These are phyloP conservation scores for Eudorina sp. DNA, from an alignment of 139 green algal genomes.

Conservation along the genomic window DNA sequence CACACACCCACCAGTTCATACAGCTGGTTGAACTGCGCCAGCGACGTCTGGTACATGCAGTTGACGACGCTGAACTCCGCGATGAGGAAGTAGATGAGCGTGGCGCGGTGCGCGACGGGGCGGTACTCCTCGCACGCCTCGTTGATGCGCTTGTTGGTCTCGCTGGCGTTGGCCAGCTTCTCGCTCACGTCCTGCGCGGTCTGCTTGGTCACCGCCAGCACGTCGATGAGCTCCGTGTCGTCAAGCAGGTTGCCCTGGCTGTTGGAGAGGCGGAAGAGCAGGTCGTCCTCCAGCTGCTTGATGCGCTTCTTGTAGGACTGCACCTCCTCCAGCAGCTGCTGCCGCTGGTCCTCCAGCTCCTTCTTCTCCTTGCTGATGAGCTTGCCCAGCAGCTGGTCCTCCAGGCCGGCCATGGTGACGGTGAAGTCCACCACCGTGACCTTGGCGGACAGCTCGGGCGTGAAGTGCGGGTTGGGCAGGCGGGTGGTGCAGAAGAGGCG, in stretches of 20 bases:
- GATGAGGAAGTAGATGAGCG: slow-evolving; percentile 96
- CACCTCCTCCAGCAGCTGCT: slow-evolving; percentile 92
- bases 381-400: slow-evolving; percentile 96
- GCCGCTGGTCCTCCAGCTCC: slow-evolving; percentile 95
- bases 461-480: slow-evolving; percentile 94
- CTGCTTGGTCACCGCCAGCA: slow-evolving; percentile 94
- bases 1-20: slow-evolving; percentile 65
- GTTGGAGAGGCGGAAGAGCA: slow-evolving; percentile 90
- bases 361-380: slow-evolving; percentile 96
- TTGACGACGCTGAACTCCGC: slow-evolving; percentile 94
- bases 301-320: slow-evolving; percentile 95
- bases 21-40: slow-evolving; percentile 87
- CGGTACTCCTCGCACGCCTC: slow-evolving; percentile 97
- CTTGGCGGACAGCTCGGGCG: slow-evolving; percentile 92
- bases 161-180: slow-evolving; percentile 89
- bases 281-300: slow-evolving; percentile 94
- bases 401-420: slow-evolving; percentile 91
- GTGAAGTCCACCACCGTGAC: slow-evolving; percentile 97
- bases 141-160: slow-evolving; percentile 95
- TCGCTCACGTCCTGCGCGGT: slow-evolving; percentile 91
- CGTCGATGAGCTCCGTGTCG: slow-evolving; percentile 95
- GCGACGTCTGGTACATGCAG: slow-evolving; percentile 96
- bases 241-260: slow-evolving; percentile 93
- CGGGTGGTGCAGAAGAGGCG: slow-evolving; percentile 92
- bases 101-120: slow-evolving; percentile 89